phyloP scores from a whole-genome alignment of 768 basidiomycete species.

The Serpula lacrymans region DNA sequence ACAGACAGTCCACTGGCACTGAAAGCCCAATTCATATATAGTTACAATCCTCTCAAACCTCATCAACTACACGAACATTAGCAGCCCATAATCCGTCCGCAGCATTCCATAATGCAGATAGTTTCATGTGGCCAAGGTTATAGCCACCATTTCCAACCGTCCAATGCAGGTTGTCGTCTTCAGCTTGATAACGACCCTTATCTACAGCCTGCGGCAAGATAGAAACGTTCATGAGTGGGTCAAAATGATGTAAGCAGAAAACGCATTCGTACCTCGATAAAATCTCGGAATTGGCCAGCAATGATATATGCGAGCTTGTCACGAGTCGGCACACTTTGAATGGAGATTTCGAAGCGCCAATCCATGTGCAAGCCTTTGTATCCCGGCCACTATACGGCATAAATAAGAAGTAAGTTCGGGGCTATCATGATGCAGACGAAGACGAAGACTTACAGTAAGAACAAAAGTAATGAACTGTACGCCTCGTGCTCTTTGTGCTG shows the following conservation, averaged over 20 bases:
- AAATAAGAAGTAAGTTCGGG: constrained; percentile 1
- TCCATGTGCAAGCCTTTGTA: constrained; percentile 3
- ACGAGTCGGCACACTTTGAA: background rate
- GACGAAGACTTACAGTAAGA: constrained; percentile 1
- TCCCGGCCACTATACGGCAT: constrained; percentile 13
- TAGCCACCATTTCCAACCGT: constrained; percentile 3
- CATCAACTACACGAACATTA: constrained; percentile 9
- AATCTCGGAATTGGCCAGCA: constrained; percentile 5
- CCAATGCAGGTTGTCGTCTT: constrained; percentile 2
- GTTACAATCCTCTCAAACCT: too few species aligned
- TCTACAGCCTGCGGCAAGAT: constrained; percentile 1
- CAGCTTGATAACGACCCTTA: background rate
- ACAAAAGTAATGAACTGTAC: constrained; percentile 3
- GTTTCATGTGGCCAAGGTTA: constrained; percentile 5
- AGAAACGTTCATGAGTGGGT: background rate
- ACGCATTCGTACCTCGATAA: constrained; percentile 5
- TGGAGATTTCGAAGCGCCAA: background rate
- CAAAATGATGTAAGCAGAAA: background rate
- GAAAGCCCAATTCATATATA: too few species aligned
- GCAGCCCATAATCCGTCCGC: constrained; percentile 5
- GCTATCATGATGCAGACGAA: background rate
- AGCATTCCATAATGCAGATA: constrained; percentile 8
- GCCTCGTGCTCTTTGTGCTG: too few species aligned
- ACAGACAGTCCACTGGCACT: too few species aligned
- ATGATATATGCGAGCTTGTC: constrained; percentile 6